Percentiles rank a stretch among this genome's conserved stretches.
Conservation (phyloP, 768 basidiomycete species). For the Suillus subaureus region DNA sequence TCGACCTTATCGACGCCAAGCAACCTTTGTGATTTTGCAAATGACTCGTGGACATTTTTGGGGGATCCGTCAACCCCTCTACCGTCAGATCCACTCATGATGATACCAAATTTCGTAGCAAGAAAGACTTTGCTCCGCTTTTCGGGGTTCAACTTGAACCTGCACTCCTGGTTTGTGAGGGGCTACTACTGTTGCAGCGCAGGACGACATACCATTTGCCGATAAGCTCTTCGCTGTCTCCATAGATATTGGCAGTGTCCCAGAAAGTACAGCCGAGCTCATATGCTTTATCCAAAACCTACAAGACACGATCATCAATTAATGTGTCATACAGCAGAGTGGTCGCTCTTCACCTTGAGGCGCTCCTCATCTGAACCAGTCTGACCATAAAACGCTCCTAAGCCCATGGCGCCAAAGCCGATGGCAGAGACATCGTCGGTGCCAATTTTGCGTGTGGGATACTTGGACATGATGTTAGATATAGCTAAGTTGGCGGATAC, state of each 20-base stretch:
- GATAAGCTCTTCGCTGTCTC: conserved; percentile 45
- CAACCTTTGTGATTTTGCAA: conserved; percentile 42
- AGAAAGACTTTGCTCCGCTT: conserved; percentile 56
- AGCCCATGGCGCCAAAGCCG: conserved; percentile 65
- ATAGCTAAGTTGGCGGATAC: neutral
- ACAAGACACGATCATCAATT: neutral
- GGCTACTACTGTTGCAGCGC: neutral
- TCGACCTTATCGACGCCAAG: conserved; percentile 47
- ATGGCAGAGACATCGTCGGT: conserved; percentile 48
- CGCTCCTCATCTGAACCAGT: conserved; percentile 55
- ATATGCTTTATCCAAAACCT: conserved; percentile 47
- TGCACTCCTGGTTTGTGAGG: conserved; percentile 12
- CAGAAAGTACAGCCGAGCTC: conserved; percentile 46
- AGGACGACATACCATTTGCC: conserved; percentile 40
- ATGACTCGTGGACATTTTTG: conserved; percentile 40
- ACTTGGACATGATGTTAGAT: conserved; percentile 15
- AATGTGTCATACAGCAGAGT: no score
- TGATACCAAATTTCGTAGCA: conserved; percentile 57
- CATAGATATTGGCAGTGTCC: conserved; percentile 50
- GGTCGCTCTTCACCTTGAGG: conserved; percentile 45
- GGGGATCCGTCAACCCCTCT: conserved; percentile 39
- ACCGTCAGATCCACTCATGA: conserved; percentile 24
- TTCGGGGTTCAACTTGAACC: conserved; percentile 47
- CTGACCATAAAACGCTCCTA: conserved; percentile 51
- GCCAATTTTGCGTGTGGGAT: conserved; percentile 49